Percentiles rank a stretch among this genome's conserved stretches.
phyloP scores from a whole-genome alignment of 805 yeast species.

The Yarrowia sp. region DNA sequence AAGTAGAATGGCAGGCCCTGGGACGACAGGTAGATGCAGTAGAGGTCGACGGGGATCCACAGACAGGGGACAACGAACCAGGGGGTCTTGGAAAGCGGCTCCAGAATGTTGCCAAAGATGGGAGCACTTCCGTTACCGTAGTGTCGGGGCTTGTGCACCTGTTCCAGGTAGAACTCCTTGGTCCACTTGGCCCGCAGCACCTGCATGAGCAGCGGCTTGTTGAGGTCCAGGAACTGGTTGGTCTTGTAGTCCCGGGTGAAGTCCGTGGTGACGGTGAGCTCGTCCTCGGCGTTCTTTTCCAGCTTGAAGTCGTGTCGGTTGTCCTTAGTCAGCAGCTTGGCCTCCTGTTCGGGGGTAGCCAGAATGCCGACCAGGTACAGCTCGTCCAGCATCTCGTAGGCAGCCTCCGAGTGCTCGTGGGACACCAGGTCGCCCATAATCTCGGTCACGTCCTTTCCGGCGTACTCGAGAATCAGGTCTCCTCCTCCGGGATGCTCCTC shows the following conservation, averaged over 20 bases:
- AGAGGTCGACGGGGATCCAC: conserved; percentile 82
- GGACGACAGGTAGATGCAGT: conserved; percentile 57
- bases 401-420: conserved; percentile 80
- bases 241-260: conserved; percentile 62
- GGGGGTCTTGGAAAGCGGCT: conserved; percentile 85
- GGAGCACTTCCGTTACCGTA: conserved; percentile 97
- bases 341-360: conserved; percentile 77
- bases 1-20: conserved; percentile 45
- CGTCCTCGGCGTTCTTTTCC: conserved; percentile 63
- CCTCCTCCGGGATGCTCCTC: conserved; percentile 73
- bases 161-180: conserved; percentile 89
- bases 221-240: conserved; percentile 84
- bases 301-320: conserved; percentile 43
- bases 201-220: conserved; percentile 76
- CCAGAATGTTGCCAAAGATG: conserved; percentile 88
- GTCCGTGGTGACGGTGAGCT: conserved; percentile 76
- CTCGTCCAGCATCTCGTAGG: conserved; percentile 83
- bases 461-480: conserved; percentile 47
- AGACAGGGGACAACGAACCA: conserved; percentile 89
- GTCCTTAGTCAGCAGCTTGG: conserved; percentile 60
- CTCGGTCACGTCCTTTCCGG: conserved; percentile 50
- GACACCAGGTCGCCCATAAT: conserved; percentile 68
- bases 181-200: conserved; percentile 70
- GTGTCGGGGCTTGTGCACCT: conserved; percentile 96
- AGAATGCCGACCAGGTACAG: conserved; percentile 74